phyloP scores from a whole-genome alignment of 768 basidiomycete species.

The Macrolepiota dolichaula region DNA sequence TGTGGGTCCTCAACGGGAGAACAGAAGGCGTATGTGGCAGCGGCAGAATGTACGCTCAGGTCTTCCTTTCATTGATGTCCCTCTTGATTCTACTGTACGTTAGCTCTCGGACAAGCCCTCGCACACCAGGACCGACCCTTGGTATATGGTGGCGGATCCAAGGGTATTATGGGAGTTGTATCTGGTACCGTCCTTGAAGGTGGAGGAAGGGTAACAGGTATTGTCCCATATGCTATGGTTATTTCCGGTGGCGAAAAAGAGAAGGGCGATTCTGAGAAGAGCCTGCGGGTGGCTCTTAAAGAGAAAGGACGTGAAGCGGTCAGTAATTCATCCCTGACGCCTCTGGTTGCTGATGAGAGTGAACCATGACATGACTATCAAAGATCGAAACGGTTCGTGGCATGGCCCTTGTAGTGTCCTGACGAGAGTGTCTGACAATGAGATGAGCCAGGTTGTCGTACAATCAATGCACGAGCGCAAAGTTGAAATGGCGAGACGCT shows the following conservation, averaged over 20 bases:
- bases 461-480: conserved; percentile 89
- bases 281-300: conserved; percentile 17
- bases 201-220: conserved; percentile 73
- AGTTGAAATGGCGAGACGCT: conserved; percentile 82
- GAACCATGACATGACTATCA: neutral
- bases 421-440: neutral
- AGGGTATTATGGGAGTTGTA: conserved; percentile 85
- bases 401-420: neutral
- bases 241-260: conserved; percentile 61
- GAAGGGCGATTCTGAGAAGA: conserved; percentile 31
- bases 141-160: conserved; percentile 83
- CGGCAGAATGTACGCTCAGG: conserved; percentile 60
- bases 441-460: conserved; percentile 55
- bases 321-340: neutral
- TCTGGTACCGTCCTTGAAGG: conserved; percentile 59
- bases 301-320: conserved; percentile 27
- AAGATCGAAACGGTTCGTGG: conserved; percentile 29
- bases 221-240: conserved; percentile 77
- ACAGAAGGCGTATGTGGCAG: conserved; percentile 54
- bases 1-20: conserved; percentile 77
- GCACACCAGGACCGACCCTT: conserved; percentile 58
- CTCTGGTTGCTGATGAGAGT: neutral
- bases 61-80: neutral
- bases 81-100: neutral
- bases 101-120: conserved; percentile 74